Percentiles rank a stretch among this genome's conserved stretches.
phyloP scores from a whole-genome alignment of 2,329 filamentous ascomycete genomes.

The Fusarium armeniacum region DNA sequence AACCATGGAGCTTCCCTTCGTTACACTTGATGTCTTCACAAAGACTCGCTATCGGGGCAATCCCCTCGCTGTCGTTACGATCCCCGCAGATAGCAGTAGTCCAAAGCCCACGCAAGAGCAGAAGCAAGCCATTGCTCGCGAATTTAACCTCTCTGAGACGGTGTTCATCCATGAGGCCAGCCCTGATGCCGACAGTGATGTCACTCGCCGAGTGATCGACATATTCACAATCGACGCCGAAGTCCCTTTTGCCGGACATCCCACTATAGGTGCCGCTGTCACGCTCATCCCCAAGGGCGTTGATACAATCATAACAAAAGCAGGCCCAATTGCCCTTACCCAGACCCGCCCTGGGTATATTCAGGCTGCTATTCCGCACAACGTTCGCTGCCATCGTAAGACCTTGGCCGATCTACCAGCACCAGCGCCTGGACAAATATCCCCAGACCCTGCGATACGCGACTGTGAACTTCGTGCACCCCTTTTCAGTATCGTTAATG shows the following conservation, averaged over 20 bases:
- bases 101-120: slow-evolving; percentile 62
- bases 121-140: slow-evolving; percentile 71
- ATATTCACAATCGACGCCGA: slow-evolving; percentile 70
- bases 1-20: slow-evolving; percentile 61
- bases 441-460: slow-evolving; percentile 50
- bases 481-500: slow-evolving; percentile 75
- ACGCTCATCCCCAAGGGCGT: slow-evolving; percentile 60
- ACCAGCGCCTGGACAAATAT: slow-evolving; percentile 48
- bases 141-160: slow-evolving; percentile 76
- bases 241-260: slow-evolving; percentile 74
- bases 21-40: slow-evolving; percentile 72
- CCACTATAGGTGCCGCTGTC: slow-evolving; percentile 69
- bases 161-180: slow-evolving; percentile 69
- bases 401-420: slow-evolving; percentile 55
- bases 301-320: slow-evolving; percentile 65
- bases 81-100: slow-evolving; percentile 57
- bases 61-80: slow-evolving; percentile 70
- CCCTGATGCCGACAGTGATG: slow-evolving; percentile 50
- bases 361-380: slow-evolving; percentile 75
- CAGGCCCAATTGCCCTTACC: slow-evolving; percentile 67
- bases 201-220: slow-evolving; percentile 62
- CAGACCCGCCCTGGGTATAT: slow-evolving; percentile 60
- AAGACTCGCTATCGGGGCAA: slow-evolving; percentile 67
- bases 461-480: slow-evolving; percentile 60
- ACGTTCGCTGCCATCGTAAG: slow-evolving; percentile 71